Base-by-base conservation (phyloP, 2,329 filamentous ascomycete genomes). In the Aspergillus sp. region DNA sequence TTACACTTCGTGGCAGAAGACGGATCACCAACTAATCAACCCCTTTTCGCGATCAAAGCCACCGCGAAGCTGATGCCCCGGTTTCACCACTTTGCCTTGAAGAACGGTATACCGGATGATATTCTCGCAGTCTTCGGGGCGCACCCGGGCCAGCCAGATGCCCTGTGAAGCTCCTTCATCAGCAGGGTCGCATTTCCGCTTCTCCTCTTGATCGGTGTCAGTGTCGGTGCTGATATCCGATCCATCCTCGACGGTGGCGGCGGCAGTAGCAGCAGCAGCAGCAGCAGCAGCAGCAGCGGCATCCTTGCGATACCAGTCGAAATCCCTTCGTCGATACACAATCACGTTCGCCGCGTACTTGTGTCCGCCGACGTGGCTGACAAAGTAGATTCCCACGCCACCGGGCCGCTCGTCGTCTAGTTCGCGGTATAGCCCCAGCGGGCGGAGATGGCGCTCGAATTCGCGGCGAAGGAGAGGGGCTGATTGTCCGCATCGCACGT, bases 301-400 rank as follows among this genome's bases (percentile, higher is more conserved):
- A 19, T 19, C 19, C 19, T 19, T 19, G 19, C 19, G 19, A 19
- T 64, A 63, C 64, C 65, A 68, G 4, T 66, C 62, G 27, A 67
- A 62, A 51, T 64, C 68, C 5, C 75, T 73, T 12, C 78, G 77
- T 7, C 93, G 79, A 66, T 98, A 97, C 1, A 98, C 76, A 73
- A 98, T 86, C 57, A 97, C 81, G 60, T 98, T 98, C 29, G 93
- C 93, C 41, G 84, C 83, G 70, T 94, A 97, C 72, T 96, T 96
- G 73, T 98, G 93, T 0, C 93, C 93, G 29, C 93, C 93, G 2
- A 96, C 89, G 62, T 98, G 93, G 56, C 83, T 91, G 62, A 97
- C 94, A 64, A 96, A 97, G 71, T 95, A 95, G 54, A 98, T 87
- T 0, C 88, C 91, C 4, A 96, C 91, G 8, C 93, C 93, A 7